Base-by-base conservation (phyloP, 2,329 filamentous ascomycete species). In the Thelonectria discophora region DNA sequence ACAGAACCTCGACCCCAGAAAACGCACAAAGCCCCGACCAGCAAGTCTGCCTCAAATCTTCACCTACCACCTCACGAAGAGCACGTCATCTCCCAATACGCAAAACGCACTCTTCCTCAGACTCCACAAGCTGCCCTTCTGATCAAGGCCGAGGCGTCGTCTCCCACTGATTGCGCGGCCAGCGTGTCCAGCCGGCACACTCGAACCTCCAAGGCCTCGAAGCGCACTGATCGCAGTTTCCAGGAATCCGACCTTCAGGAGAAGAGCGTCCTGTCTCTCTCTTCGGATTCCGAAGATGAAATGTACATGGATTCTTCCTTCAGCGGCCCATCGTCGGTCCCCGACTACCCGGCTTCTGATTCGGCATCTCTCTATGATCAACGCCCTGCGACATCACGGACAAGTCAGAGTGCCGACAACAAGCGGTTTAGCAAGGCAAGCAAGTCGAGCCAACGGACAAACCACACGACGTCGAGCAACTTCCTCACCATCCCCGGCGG, bases 111-210 rank as follows among this genome's bases (percentile, higher is more conserved):
- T 37, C 52, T 73, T 8, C 67, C 70, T 6, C 65, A 71, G 32
- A 69, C 67, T 17, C 68, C 72, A 3, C 65, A 66, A 48, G 55
- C 64, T 21, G 57, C 64, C 1, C 24, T 65, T 45, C 48, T 64
- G 9, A 69, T 58, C 55, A 71, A 72, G 47, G 49, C 58, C 21
- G 63, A 72, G 10, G 73, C 74, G 13, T 74, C 74, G 5, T 76
- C 75, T 37, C 68, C 72, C 3, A 69, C 73, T 11, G 80, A 82
- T 54, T 83, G 79, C 63, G 79, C 80, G 9, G 79, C 79, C 2
- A 87, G 84, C 67, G 74, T 86, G 55, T 86, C 84, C 3, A 87
- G 84, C 58, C 79, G 82, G 39, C 81, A 86, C 55, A 87, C 84
- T 1, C 79, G 82, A 43, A 85, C 82, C 0, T 86, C 84, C 1